phyloP scores from a whole-genome alignment of 1,284 basidiomycete genomes.

The Leccinum griseonigrum region DNA sequence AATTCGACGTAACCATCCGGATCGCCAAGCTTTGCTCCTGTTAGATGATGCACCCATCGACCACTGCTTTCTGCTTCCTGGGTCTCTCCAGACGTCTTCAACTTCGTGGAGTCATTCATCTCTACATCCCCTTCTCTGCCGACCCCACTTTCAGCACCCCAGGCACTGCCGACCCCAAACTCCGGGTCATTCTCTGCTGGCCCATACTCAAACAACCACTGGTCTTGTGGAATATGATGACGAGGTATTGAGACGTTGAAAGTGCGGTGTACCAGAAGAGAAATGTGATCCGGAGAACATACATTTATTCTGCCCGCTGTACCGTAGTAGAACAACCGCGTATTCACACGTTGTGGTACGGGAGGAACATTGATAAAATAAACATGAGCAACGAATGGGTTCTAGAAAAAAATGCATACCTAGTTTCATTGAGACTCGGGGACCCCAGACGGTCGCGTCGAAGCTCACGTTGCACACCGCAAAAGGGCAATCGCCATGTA shows the following conservation, averaged over 20 bases:
- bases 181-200: constrained; percentile 75
- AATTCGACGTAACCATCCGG: constrained; percentile 73
- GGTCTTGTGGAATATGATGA: constrained; percentile 81
- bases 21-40: constrained; percentile 73
- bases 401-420: constrained; percentile 46
- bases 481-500: constrained; percentile 88
- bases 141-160: constrained; percentile 13
- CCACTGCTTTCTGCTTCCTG: constrained; percentile 52
- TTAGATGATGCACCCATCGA: constrained; percentile 78
- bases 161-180: constrained; percentile 45
- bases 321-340: background rate
- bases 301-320: constrained; percentile 85
- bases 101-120: constrained; percentile 29
- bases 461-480: constrained; percentile 76
- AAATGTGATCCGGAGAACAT: constrained; percentile 92
- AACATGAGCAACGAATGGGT: background rate
- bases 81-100: constrained; percentile 23
- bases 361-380: constrained; percentile 2
- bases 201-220: constrained; percentile 88
- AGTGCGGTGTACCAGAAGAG: constrained; percentile 88
- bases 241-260: constrained; percentile 98
- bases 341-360: background rate
- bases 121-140: constrained; percentile 24
- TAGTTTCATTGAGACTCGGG: constrained; percentile 81
- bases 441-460: constrained; percentile 88